A percentile compares a stretch with the other conserved stretches of the same genome.
These are phyloP conservation scores for Chloranthus sessilifolius DNA, from an alignment of 164 flowering plant species.

Conservation along the genomic window DNA sequence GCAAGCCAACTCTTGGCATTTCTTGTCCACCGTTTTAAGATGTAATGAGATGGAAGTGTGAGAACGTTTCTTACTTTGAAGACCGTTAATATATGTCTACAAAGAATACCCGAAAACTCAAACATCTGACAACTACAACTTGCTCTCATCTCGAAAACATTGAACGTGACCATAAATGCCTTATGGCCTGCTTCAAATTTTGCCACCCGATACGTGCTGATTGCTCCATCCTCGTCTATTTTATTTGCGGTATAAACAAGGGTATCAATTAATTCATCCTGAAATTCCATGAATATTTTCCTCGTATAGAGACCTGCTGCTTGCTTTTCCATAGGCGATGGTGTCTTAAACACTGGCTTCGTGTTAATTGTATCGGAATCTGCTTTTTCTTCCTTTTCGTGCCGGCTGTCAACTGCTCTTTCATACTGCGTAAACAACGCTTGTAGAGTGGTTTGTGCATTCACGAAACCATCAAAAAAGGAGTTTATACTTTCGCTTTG, in stretches of 20 bases:
- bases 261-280: conserved; percentile 10
- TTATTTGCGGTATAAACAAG: conserved; percentile 1
- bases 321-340: conserved; percentile 8
- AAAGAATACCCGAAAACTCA: conserved; percentile 14
- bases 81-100: conserved; percentile 12
- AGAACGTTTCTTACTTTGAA: conserved; percentile 3
- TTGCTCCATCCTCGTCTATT: conserved; percentile 11
- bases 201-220: conserved; percentile 6
- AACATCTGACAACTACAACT: conserved; percentile 13
- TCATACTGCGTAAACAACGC: conserved; percentile 2
- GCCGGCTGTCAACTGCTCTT: conserved; percentile 1
- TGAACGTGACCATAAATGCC: conserved; percentile 1
- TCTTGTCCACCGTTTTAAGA: conserved; percentile 12
- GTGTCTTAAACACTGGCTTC: background rate
- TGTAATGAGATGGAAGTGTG: conserved; percentile 8
- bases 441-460: conserved; percentile 3
- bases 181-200: conserved; percentile 4
- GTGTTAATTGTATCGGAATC: background rate
- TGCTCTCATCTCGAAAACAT: conserved; percentile 5
- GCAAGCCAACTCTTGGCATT: conserved; percentile 6
- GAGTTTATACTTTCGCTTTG: conserved; percentile 1
- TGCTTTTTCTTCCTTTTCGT: conserved; percentile 4
- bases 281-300: conserved; percentile 4
- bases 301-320: conserved; percentile 5
- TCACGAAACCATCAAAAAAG: conserved; percentile 5